These are phyloP conservation scores for Polytolypa hystricis DNA, from an alignment of 2,329 filamentous ascomycete species.

Conservation along the genomic window DNA sequence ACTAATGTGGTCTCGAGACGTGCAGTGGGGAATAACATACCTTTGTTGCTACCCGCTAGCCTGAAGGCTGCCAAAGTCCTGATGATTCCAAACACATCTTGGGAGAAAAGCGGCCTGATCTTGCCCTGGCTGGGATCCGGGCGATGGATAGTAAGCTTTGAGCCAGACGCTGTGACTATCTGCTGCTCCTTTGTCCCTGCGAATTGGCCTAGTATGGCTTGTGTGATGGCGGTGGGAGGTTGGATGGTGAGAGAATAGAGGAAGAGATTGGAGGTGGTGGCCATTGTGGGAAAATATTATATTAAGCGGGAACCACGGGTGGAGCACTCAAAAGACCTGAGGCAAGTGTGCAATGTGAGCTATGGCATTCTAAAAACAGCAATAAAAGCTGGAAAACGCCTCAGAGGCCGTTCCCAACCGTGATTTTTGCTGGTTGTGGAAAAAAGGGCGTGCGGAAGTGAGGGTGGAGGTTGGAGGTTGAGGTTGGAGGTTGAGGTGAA, in stretches of 20 bases:
- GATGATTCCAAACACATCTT: constrained; percentile 95
- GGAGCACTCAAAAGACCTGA: neutral
- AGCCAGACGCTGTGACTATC: constrained; percentile 87
- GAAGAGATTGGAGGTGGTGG: constrained; percentile 97
- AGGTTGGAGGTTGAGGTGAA: constrained; percentile 2
- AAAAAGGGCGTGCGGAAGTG: neutral
- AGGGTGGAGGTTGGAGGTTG: constrained; percentile 2
- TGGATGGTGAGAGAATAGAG: constrained; percentile 96
- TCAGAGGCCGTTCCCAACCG: neutral
- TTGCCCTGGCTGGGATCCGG: constrained; percentile 79
- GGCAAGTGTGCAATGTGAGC: neutral
- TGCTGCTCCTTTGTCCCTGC: constrained; percentile 94
- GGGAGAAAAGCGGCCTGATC: constrained; percentile 73
- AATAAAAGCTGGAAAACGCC: neutral
- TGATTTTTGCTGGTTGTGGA: neutral
- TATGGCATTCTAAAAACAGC: constrained; percentile 2
- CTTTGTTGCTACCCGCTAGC: constrained; percentile 87
- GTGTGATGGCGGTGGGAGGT: constrained; percentile 75
- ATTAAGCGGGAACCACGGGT: neutral
- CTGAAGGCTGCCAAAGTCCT: constrained; percentile 79
- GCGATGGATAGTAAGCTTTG: constrained; percentile 74
- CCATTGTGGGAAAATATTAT: constrained; percentile 52
- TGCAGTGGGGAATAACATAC: constrained; percentile 45
- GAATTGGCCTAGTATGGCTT: constrained; percentile 91
- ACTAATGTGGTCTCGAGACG: constrained; percentile 50